Evolutionary conservation across 768 basidiomycete genomes (phyloP).

Genomic region (Boletus rufocinnamomeus): DNA sequence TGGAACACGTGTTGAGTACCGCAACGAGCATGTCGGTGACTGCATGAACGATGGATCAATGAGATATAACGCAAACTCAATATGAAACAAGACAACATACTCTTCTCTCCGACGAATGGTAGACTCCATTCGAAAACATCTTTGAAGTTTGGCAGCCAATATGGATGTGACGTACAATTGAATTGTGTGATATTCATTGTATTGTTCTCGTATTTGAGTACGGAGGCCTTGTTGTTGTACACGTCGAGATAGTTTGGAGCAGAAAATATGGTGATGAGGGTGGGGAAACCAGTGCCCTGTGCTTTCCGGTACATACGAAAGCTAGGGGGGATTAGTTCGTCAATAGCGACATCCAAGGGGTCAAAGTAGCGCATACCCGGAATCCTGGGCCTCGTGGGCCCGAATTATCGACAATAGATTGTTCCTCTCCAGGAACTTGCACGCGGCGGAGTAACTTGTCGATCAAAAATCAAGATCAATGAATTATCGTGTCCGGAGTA

Average conservation of each 20-base stretch:
- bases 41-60: constrained; percentile 32
- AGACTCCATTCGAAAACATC: constrained; percentile 98
- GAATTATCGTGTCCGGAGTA: neutral
- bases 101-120: constrained; percentile 96
- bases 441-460: constrained; percentile 79
- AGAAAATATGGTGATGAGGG: constrained; percentile 97
- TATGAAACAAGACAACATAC: constrained; percentile 46
- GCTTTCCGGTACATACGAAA: constrained; percentile 96
- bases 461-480: constrained; percentile 1
- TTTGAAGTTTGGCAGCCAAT: constrained; percentile 97
- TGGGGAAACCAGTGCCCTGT: constrained; percentile 89
- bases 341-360: neutral
- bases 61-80: neutral
- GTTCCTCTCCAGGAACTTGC: constrained; percentile 92
- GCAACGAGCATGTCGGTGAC: constrained; percentile 99
- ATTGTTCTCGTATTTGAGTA: constrained; percentile 96
- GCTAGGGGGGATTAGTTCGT: constrained; percentile 36
- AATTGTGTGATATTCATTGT: constrained; percentile 95
- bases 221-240: constrained; percentile 95
- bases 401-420: constrained; percentile 89
- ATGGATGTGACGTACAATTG: constrained; percentile 78
- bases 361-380: constrained; percentile 58
- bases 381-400: constrained; percentile 96
- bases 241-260: constrained; percentile 97
- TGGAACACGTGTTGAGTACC: constrained; percentile 91